Percentiles rank a stretch among this genome's conserved stretches.
phyloP scores from a whole-genome alignment of 176 grass and related monocot genomes.

The Oryza glumipatula region DNA sequence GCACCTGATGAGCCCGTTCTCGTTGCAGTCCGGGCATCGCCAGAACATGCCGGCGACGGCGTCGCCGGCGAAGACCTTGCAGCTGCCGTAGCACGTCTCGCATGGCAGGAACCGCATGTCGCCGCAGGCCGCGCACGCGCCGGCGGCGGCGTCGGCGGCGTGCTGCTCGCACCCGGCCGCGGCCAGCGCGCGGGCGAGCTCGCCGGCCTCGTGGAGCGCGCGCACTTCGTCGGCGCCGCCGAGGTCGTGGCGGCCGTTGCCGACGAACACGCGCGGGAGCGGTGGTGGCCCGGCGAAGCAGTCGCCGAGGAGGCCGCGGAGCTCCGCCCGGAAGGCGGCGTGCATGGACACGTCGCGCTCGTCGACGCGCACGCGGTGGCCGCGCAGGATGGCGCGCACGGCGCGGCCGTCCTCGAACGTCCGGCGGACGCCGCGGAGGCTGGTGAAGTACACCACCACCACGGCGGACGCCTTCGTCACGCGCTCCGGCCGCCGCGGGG shows the following conservation, averaged over 20 bases:
- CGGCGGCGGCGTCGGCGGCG: background rate
- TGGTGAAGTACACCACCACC: slow-evolving; percentile 77
- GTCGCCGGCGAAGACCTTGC: slow-evolving; percentile 64
- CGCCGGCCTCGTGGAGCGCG: slow-evolving; percentile 67
- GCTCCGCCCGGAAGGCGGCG: slow-evolving; percentile 67
- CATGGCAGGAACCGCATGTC: slow-evolving; percentile 67
- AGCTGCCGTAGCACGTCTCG: slow-evolving; percentile 70
- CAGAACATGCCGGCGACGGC: slow-evolving; percentile 42
- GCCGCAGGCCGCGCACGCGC: slow-evolving; percentile 56
- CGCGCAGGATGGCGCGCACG: slow-evolving; percentile 65
- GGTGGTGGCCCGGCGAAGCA: background rate
- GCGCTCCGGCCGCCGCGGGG: background rate
- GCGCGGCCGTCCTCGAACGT: slow-evolving; percentile 78
- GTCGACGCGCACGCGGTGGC: slow-evolving; percentile 63
- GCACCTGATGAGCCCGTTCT: slow-evolving; percentile 90
- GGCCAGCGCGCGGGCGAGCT: slow-evolving; percentile 46
- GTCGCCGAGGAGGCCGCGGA: slow-evolving; percentile 37
- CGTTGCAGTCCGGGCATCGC: slow-evolving; percentile 77
- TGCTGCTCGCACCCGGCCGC: slow-evolving; percentile 48
- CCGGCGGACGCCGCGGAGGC: slow-evolving; percentile 71
- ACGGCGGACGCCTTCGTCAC: slow-evolving; percentile 25
- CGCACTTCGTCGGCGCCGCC: slow-evolving; percentile 65
- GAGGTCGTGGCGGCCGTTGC: slow-evolving; percentile 33
- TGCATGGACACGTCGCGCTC: slow-evolving; percentile 95
- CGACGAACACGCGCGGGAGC: slow-evolving; percentile 71